phyloP scores from a whole-genome alignment of 2,329 filamentous ascomycete genomes.

The Alternaria arbusti region DNA sequence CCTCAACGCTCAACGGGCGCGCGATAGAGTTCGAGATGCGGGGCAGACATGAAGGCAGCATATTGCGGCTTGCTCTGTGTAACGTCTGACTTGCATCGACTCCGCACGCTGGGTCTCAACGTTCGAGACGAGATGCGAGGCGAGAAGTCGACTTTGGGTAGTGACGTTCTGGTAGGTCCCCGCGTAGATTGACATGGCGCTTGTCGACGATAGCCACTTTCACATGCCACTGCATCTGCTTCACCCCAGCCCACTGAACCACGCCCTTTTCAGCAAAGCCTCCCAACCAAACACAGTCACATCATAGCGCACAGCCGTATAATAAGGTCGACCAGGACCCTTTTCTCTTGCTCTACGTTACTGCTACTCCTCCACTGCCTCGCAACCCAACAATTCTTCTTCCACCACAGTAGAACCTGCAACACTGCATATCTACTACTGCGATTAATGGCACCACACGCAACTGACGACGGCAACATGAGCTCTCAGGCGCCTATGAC shows the following conservation, averaged over 20 bases:
- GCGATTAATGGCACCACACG: slow-evolving; percentile 42
- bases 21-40: slow-evolving; percentile 7
- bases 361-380: slow-evolving; percentile 10
- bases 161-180: slow-evolving; percentile 9
- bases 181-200: background rate
- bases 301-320: slow-evolving; percentile 28
- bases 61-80: slow-evolving; percentile 5
- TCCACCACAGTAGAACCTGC: background rate
- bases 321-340: slow-evolving; percentile 27
- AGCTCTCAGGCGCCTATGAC: slow-evolving; percentile 39
- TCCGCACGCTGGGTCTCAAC: slow-evolving; percentile 2
- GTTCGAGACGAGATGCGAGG: background rate
- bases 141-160: background rate
- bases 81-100: background rate
- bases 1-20: slow-evolving; percentile 17
- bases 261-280: slow-evolving; percentile 31
- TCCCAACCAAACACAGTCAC: slow-evolving; percentile 23
- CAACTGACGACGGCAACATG: slow-evolving; percentile 40
- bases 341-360: slow-evolving; percentile 14
- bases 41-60: slow-evolving; percentile 7
- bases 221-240: slow-evolving; percentile 28
- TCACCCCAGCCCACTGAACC: slow-evolving; percentile 11
- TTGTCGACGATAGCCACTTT: slow-evolving; percentile 16
- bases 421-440: slow-evolving; percentile 9
- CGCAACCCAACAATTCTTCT: slow-evolving; percentile 9